These are phyloP conservation scores for Chalaropsis thielavioides DNA, from an alignment of 2,329 filamentous ascomycete species.

Conservation along the genomic window DNA sequence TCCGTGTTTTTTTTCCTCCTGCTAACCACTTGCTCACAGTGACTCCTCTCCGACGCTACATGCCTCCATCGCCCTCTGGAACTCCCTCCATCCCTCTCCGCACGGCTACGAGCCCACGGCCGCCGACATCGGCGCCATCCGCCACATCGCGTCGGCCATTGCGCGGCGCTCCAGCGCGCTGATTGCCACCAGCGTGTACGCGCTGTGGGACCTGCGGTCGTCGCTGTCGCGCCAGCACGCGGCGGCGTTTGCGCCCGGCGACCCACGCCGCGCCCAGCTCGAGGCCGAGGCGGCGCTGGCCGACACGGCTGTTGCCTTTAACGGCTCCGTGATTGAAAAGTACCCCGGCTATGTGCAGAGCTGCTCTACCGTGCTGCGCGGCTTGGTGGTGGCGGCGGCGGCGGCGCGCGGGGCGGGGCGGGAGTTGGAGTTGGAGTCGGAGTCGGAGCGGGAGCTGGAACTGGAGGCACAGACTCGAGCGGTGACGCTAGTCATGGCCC, in stretches of 20 bases:
- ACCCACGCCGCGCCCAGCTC: slow-evolving; percentile 29
- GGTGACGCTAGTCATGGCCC: slow-evolving; percentile 51
- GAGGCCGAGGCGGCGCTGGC: slow-evolving; percentile 36
- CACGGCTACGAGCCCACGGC: slow-evolving; percentile 25
- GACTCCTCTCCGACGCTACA: neutral
- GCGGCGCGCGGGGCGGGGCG: no score
- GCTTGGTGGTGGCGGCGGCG: slow-evolving; percentile 32
- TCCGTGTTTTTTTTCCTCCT: neutral
- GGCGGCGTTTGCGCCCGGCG: slow-evolving; percentile 24
- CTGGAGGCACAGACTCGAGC: slow-evolving; percentile 18
- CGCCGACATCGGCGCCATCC: slow-evolving; percentile 38
- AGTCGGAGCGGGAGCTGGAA: slow-evolving; percentile 22
- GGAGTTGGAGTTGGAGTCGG: slow-evolving; percentile 22
- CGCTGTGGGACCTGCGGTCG: slow-evolving; percentile 42
- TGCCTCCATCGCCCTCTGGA: neutral
- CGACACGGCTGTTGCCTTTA: slow-evolving; percentile 55
- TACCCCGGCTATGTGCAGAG: slow-evolving; percentile 52
- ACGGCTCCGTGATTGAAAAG: slow-evolving; percentile 65
- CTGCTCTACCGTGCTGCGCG: slow-evolving; percentile 50
- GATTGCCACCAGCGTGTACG: slow-evolving; percentile 43
- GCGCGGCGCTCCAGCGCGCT: slow-evolving; percentile 45
- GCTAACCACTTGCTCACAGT: neutral
- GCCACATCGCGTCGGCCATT: slow-evolving; percentile 38
- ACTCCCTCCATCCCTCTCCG: slow-evolving; percentile 26
- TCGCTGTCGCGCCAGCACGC: slow-evolving; percentile 28